Evolutionary conservation across 1,284 basidiomycete genomes (phyloP).

Genomic region (Malassezia cuniculi): DNA sequence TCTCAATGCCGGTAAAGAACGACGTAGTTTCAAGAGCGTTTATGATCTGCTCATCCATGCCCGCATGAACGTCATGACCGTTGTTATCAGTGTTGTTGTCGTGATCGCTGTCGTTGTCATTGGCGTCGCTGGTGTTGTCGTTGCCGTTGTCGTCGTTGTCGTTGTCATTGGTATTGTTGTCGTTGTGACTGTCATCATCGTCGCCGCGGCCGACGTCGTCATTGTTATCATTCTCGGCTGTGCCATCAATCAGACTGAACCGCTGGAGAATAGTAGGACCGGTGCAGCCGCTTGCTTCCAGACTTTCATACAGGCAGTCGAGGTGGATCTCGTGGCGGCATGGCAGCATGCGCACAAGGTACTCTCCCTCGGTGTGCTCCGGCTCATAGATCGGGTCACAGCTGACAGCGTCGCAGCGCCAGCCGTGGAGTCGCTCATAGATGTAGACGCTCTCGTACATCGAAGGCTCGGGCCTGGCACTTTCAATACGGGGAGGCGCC

Average conservation of each 20-base stretch:
- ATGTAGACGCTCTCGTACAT: constrained; percentile 29
- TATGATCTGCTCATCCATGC: too few relatives aligned
- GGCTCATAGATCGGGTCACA: constrained; percentile 26
- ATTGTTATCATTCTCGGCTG: constrained; percentile 6
- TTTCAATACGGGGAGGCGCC: constrained; percentile 1
- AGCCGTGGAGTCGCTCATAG: constrained; percentile 24
- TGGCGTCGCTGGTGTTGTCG: not conserved
- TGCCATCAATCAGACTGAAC: not conserved
- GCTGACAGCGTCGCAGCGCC: constrained; percentile 33
- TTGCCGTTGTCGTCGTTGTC: constrained; percentile 15
- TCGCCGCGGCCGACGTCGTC: not conserved
- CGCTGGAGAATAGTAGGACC: not conserved
- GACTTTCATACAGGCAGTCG: constrained; percentile 23
- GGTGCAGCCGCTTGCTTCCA: not conserved
- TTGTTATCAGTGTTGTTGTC: constrained; percentile 1
- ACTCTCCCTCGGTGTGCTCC: constrained; percentile 6
- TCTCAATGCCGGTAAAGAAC: not conserved
- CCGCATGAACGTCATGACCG: constrained; percentile 2
- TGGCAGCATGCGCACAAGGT: constrained; percentile 24
- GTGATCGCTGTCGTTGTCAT: not conserved
- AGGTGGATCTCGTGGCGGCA: constrained; percentile 37
- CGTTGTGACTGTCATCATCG: not conserved
- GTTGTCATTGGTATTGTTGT: constrained; percentile 6
- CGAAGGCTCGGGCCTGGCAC: constrained; percentile 6
- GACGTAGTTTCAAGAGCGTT: too few relatives aligned